Evolutionary conservation across 176 grass and related monocot species (phyloP).

Genomic region (Olyra latifolia): DNA sequence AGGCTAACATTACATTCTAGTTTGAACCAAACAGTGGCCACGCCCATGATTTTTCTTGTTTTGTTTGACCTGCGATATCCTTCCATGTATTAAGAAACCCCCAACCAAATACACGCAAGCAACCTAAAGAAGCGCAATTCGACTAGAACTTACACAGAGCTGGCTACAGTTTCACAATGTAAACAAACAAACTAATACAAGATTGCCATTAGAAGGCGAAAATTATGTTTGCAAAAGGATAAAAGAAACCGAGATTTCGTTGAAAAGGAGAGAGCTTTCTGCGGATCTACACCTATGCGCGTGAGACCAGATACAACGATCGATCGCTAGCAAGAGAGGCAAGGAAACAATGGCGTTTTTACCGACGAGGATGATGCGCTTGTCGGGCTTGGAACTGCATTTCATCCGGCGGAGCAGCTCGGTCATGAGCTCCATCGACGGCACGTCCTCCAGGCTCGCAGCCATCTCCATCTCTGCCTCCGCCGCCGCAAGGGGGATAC

Average conservation of each 20-base stretch:
- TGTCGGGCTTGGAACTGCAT: conserved; percentile 92
- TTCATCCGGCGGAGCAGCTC: conserved; percentile 93
- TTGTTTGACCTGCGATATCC: too few species aligned
- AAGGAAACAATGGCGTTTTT: not conserved
- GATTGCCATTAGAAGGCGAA: not conserved
- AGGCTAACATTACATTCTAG: not conserved
- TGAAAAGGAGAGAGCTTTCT: not conserved
- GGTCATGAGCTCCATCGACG: conserved; percentile 90
- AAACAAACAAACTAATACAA: not conserved
- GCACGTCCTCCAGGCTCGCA: conserved; percentile 82
- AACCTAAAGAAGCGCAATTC: not conserved
- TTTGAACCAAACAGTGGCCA: not conserved
- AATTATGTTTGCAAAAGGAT: not conserved
- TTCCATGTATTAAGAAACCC: not conserved
- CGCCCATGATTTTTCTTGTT: not conserved
- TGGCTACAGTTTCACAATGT: not conserved
- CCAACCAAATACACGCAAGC: not conserved
- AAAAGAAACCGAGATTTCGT: not conserved
- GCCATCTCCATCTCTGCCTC: conserved; percentile 32
- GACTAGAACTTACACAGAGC: not conserved
- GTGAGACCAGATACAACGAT: not conserved
- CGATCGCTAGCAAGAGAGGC: not conserved
- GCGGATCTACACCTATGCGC: conserved; percentile 15
- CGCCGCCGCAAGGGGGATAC: not conserved
- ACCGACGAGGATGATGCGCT: conserved; percentile 95